Conservation (phyloP, 768 basidiomycete genomes). For the Auricularia sp. region DNA sequence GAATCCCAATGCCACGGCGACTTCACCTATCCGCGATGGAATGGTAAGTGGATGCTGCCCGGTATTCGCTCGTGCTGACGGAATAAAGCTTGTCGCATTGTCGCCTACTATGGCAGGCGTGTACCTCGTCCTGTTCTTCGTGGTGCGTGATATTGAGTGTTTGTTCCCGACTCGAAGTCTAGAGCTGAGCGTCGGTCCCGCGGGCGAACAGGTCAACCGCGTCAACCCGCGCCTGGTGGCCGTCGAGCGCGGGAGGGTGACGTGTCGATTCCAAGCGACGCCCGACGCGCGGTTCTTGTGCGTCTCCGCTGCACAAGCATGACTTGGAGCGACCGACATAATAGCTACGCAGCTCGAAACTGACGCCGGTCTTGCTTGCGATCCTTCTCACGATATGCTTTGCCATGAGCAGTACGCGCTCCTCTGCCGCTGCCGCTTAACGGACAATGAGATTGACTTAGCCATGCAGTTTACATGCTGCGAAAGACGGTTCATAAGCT, state of each 20-base stretch:
- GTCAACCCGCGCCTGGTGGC: not conserved
- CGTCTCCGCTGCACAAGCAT: not conserved
- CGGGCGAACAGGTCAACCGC: not conserved
- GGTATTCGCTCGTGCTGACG: not conserved
- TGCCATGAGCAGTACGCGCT: not conserved
- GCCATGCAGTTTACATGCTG: not conserved
- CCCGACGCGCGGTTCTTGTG: not conserved
- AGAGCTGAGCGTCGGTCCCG: not conserved
- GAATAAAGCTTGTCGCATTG: not conserved
- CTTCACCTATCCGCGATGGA: not conserved
- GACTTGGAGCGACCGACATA: not conserved
- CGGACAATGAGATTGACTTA: too few relatives aligned
- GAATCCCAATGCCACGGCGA: not conserved
- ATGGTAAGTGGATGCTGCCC: not conserved
- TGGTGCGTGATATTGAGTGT: not conserved
- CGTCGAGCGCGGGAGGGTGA: not conserved
- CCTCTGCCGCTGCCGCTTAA: not conserved
- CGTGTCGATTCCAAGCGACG: not conserved
- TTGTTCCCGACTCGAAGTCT: not conserved
- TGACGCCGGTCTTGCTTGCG: not conserved
- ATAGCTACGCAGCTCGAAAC: not conserved
- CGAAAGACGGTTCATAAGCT: not conserved
- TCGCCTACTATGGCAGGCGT: not conserved
- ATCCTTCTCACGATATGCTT: not conserved
- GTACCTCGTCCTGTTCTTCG: not conserved